phyloP scores from a whole-genome alignment of 805 yeast genomes.

The Zygoascus biomembranicola region DNA sequence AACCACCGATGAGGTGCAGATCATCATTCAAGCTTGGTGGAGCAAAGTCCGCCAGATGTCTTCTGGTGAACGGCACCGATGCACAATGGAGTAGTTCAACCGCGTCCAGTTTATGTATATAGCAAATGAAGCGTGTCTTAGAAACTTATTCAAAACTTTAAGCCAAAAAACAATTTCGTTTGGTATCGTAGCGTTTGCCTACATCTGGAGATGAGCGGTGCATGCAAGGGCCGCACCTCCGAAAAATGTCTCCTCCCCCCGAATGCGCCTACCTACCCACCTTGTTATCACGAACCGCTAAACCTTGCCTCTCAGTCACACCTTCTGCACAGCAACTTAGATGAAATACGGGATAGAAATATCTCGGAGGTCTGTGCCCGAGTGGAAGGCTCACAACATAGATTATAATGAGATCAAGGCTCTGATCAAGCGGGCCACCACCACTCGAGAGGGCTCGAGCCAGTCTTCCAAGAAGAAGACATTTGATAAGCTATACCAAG shows the following conservation, averaged over 20 bases:
- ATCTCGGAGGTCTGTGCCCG: constrained; percentile 67
- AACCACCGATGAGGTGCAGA: too few species aligned
- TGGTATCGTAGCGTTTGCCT: neutral
- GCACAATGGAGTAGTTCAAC: neutral
- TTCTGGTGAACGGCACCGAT: neutral
- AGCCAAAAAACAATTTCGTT: neutral
- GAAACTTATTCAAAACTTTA: neutral
- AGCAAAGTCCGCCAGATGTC: neutral
- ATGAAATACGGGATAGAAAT: constrained; percentile 89
- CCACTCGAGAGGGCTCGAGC: constrained; percentile 9
- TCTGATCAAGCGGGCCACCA: constrained; percentile 53
- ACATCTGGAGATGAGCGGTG: neutral
- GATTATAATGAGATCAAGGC: constrained; percentile 73
- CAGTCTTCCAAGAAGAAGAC: neutral
- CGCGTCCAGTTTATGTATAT: neutral
- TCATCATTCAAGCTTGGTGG: neutral
- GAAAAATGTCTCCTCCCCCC: neutral
- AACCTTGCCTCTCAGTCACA: neutral
- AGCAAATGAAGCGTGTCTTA: neutral
- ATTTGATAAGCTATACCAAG: constrained; percentile 30
- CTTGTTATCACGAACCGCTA: neutral
- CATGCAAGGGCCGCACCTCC: neutral
- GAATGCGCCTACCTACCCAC: neutral
- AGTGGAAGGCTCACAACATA: constrained; percentile 78
- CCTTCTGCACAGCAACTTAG: neutral